Evolutionary conservation across 768 basidiomycete species (phyloP).

Genomic region (Agaricus bisporus): DNA sequence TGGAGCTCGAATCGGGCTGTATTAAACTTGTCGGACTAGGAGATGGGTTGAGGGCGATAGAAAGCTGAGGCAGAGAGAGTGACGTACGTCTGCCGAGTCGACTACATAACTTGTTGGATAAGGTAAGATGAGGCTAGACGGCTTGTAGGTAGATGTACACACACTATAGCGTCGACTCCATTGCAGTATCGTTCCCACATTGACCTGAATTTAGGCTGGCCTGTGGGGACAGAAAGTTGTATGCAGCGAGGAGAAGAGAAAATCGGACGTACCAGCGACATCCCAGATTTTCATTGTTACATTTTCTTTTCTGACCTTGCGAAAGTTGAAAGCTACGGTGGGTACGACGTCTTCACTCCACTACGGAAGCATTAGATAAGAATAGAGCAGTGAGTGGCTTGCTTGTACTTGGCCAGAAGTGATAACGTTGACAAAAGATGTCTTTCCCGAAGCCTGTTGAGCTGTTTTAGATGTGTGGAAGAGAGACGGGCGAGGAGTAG

Average conservation of each 20-base stretch:
- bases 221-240: conserved; percentile 27
- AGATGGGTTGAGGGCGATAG: not conserved
- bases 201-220: conserved; percentile 89
- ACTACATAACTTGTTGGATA: conserved; percentile 79
- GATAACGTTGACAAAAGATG: conserved; percentile 89
- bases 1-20: conserved; percentile 82
- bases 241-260: not conserved
- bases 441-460: conserved; percentile 85
- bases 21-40: conserved; percentile 74
- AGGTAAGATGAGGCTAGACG: not conserved
- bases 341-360: conserved; percentile 98
- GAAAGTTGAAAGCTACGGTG: conserved; percentile 89
- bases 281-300: conserved; percentile 95
- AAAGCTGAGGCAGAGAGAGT: not conserved
- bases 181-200: conserved; percentile 96
- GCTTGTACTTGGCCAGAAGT: conserved; percentile 68
- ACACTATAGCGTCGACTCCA: conserved; percentile 92
- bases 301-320: conserved; percentile 84
- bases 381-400: not conserved
- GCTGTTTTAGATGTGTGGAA: not conserved
- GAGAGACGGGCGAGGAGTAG: not conserved
- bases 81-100: conserved; percentile 78
- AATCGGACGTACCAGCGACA: conserved; percentile 65
- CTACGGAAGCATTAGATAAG: conserved; percentile 26
- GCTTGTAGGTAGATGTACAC: conserved; percentile 21